Conservation (phyloP, 768 basidiomycete species). For the Hemileccinum rubropunctum region DNA sequence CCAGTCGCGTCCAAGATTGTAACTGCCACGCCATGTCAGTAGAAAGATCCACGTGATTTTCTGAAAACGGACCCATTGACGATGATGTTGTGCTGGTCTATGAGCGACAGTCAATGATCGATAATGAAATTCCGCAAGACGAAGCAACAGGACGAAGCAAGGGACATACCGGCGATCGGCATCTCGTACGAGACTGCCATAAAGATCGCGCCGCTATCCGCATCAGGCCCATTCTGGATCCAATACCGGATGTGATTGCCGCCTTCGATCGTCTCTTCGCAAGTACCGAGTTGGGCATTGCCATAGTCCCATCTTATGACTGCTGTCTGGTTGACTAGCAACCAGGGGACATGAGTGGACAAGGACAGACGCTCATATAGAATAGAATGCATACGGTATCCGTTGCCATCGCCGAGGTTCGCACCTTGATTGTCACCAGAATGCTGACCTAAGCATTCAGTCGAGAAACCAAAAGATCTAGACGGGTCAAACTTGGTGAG, state of each 20-base stretch:
- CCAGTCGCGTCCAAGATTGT: slow-evolving; percentile 83
- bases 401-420: slow-evolving; percentile 82
- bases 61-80: slow-evolving; percentile 53
- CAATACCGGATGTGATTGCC: slow-evolving; percentile 91
- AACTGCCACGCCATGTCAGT: slow-evolving; percentile 33
- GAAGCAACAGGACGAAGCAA: neutral
- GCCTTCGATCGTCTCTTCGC: slow-evolving; percentile 80
- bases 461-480: slow-evolving; percentile 65
- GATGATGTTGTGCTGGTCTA: slow-evolving; percentile 69
- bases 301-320: slow-evolving; percentile 87
- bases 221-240: slow-evolving; percentile 67
- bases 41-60: neutral
- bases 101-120: neutral
- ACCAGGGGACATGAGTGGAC: neutral
- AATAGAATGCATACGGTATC: slow-evolving; percentile 49
- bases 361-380: neutral
- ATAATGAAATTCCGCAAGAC: neutral
- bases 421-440: slow-evolving; percentile 65
- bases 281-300: slow-evolving; percentile 78
- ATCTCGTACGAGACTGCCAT: slow-evolving; percentile 74
- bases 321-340: slow-evolving; percentile 74
- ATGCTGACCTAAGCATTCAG: slow-evolving; percentile 85
- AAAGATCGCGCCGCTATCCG: slow-evolving; percentile 71
- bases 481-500: neutral
- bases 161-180: slow-evolving; percentile 53